Evolutionary conservation across 163 green algal genomes (phyloP).

Genomic region (Chlamydomonas reinhardtii): DNA sequence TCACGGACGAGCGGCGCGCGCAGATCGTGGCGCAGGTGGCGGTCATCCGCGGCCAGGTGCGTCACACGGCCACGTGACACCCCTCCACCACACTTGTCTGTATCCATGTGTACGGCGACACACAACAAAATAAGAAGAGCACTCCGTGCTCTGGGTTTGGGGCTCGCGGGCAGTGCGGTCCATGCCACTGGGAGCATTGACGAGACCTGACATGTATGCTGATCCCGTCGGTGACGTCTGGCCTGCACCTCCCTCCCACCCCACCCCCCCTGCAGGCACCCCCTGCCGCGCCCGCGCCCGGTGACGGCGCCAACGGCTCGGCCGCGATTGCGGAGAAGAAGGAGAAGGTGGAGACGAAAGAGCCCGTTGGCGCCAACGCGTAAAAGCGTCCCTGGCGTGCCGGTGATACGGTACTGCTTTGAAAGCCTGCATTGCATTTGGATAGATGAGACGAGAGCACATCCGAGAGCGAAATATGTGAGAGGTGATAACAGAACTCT

Average conservation of each 20-base stretch:
- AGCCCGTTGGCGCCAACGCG: neutral
- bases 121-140: too few species aligned
- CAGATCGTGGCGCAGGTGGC: conserved; percentile 66
- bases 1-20: conserved; percentile 65
- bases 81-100: too few species aligned
- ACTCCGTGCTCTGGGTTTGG: too few species aligned
- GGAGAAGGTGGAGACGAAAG: conserved; percentile 9
- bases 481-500: neutral
- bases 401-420: too few species aligned
- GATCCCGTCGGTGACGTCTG: too few species aligned
- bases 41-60: conserved; percentile 32
- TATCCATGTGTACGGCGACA: too few species aligned
- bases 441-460: neutral
- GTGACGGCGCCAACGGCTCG: conserved; percentile 29
- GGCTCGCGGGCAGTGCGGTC: too few species aligned
- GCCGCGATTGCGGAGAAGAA: neutral
- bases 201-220: too few species aligned
- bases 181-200: too few species aligned
- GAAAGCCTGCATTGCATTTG: too few species aligned
- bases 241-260: too few species aligned
- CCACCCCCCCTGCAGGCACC: neutral
- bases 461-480: neutral
- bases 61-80: too few species aligned
- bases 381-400: neutral
- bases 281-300: neutral